These are phyloP conservation scores for Bipolaris bicolor DNA, from an alignment of 2,329 filamentous ascomycete genomes.

Conservation along the genomic window DNA sequence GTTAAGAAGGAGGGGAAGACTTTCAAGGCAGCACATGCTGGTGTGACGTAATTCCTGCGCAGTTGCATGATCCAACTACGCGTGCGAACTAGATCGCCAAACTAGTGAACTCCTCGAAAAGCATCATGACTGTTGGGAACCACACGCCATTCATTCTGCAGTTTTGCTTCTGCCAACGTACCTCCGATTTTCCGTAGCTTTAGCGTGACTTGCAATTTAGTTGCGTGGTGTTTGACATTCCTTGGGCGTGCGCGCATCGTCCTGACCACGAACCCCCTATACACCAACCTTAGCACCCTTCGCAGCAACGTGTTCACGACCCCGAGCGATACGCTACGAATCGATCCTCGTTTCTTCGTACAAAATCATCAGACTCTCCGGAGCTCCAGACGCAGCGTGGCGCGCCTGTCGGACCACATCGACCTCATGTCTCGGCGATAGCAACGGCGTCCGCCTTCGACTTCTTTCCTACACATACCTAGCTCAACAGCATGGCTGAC, in stretches of 20 bases:
- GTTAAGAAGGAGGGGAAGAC: conserved; percentile 29
- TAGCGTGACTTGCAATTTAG: conserved; percentile 1
- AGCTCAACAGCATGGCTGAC: conserved; percentile 46
- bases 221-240: conserved; percentile 7
- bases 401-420: conserved; percentile 28
- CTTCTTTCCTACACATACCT: conserved; percentile 7
- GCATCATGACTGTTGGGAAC: conserved; percentile 3
- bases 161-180: conserved; percentile 11
- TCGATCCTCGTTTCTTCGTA: background rate
- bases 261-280: conserved; percentile 29
- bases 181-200: conserved; percentile 5
- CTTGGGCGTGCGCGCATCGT: conserved; percentile 9
- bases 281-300: background rate
- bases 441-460: conserved; percentile 29
- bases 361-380: background rate
- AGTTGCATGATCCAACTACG: conserved; percentile 18
- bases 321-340: background rate
- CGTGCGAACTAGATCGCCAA: conserved; percentile 30
- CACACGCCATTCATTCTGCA: conserved; percentile 5
- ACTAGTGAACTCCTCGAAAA: conserved; percentile 14
- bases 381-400: conserved; percentile 7
- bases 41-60: conserved; percentile 38
- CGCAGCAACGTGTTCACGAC: background rate
- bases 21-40: conserved; percentile 29
- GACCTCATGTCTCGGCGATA: conserved; percentile 40